These are phyloP conservation scores for Cymbopogon flexuosus DNA, from an alignment of 202 grass and related monocot genomes.

Conservation along the genomic window DNA sequence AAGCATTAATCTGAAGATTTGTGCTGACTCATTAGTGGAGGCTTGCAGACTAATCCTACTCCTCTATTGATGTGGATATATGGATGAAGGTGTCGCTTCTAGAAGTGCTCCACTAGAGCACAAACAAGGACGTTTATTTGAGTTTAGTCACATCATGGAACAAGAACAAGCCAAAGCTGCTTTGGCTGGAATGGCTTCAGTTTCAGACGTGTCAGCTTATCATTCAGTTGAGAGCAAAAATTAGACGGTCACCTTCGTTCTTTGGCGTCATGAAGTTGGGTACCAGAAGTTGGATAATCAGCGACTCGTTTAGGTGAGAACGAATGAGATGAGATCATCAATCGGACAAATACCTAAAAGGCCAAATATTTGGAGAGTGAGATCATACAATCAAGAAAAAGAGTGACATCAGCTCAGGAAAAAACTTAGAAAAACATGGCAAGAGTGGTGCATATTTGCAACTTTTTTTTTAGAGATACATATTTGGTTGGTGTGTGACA, in stretches of 20 bases:
- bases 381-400: neutral
- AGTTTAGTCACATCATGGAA: slow-evolving; percentile 40
- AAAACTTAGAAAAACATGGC: neutral
- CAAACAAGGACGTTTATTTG: slow-evolving; percentile 33
- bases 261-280: slow-evolving; percentile 14
- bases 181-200: neutral
- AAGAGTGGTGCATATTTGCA: neutral
- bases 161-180: neutral
- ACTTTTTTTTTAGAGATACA: neutral
- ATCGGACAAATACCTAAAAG: neutral
- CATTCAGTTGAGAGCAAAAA: slow-evolving; percentile 18
- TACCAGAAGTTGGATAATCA: slow-evolving; percentile 10
- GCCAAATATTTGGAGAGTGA: neutral
- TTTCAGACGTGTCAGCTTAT: slow-evolving; percentile 11
- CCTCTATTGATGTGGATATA: slow-evolving; percentile 30
- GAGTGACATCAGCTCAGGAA: neutral
- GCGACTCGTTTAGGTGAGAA: neutral
- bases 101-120: slow-evolving; percentile 48
- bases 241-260: slow-evolving; percentile 38
- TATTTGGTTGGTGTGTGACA: neutral
- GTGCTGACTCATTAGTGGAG: slow-evolving; percentile 44
- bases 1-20: slow-evolving; percentile 27
- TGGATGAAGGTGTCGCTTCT: slow-evolving; percentile 23
- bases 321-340: slow-evolving; percentile 19
- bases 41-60: slow-evolving; percentile 41